A percentile compares a stretch with the other conserved stretches of the same genome.
Conservation (phyloP, 2,329 filamentous ascomycete genomes). For the Aspergillus sojae region DNA sequence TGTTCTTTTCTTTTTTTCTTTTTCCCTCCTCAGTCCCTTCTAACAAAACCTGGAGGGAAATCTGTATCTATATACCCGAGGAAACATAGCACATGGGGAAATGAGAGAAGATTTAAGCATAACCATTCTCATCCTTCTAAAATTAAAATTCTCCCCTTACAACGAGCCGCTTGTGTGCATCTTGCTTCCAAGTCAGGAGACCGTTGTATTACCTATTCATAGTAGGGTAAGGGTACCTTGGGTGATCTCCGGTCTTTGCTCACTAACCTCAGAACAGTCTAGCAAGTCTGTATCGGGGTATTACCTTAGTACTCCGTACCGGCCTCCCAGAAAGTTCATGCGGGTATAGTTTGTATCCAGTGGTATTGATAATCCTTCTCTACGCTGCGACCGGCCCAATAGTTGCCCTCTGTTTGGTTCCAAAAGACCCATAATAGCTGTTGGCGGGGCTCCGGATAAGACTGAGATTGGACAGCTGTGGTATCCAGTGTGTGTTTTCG, state of each 20-base stretch:
- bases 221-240: neutral
- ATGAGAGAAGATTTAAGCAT: neutral
- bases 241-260: conserved; percentile 3
- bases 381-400: conserved; percentile 13
- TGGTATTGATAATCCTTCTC: conserved; percentile 10
- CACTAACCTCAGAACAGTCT: neutral
- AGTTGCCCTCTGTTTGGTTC: conserved; percentile 2
- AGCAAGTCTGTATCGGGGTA: neutral
- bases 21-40: neutral
- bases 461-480: neutral
- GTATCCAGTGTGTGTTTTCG: neutral
- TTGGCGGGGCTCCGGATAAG: conserved; percentile 13
- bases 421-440: conserved; percentile 6
- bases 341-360: conserved; percentile 6
- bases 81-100: neutral
- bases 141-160: neutral
- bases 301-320: neutral
- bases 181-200: conserved; percentile 3
- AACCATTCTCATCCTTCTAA: neutral
- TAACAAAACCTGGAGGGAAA: neutral
- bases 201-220: conserved; percentile 1
- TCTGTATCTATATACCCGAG: neutral
- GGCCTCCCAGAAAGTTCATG: neutral
- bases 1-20: neutral
- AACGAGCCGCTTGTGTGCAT: neutral